Evolutionary conservation across 306 rosid genomes (phyloP).

Genomic region (Hippophae rhamnoides): DNA sequence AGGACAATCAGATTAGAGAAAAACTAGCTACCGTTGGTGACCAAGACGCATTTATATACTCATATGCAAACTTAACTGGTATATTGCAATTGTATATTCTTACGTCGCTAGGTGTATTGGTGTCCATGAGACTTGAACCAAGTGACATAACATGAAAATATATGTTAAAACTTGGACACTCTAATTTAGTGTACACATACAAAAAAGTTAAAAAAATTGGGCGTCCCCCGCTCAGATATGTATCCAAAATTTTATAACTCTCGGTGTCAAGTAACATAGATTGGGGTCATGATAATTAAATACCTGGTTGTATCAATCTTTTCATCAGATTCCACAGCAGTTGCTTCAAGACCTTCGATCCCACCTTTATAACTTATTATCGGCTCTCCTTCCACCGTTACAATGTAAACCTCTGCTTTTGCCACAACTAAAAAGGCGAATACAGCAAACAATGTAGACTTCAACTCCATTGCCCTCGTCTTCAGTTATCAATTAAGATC

Average conservation of each 20-base stretch:
- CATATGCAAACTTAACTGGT: too few relatives aligned
- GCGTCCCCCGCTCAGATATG: too few relatives aligned
- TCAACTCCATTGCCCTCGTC: slow-evolving; percentile 39
- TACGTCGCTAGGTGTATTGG: too few relatives aligned
- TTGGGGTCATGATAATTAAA: not conserved
- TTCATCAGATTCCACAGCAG: slow-evolving; percentile 89
- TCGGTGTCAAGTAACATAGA: too few relatives aligned
- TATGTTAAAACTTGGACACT: too few relatives aligned
- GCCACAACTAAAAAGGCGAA: slow-evolving; percentile 30
- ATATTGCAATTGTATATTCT: too few relatives aligned
- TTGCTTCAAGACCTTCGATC: slow-evolving; percentile 85
- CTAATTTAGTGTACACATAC: too few relatives aligned
- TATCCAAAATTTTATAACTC: too few relatives aligned
- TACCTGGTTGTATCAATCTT: slow-evolving; percentile 82
- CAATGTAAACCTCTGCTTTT: slow-evolving; percentile 70
- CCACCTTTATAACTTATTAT: slow-evolving; percentile 82
- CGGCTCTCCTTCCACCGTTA: slow-evolving; percentile 86
- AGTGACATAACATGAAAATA: too few relatives aligned
- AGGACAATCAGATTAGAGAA: slow-evolving; percentile 1
- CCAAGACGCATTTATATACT: too few relatives aligned
- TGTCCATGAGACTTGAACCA: too few relatives aligned
- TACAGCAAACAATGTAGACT: slow-evolving; percentile 26
- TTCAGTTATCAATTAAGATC: slow-evolving; percentile 11
- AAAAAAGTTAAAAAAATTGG: too few relatives aligned
- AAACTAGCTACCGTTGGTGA: not conserved